Base-by-base conservation (phyloP, 768 basidiomycete species). In the Boletus edulis region DNA sequence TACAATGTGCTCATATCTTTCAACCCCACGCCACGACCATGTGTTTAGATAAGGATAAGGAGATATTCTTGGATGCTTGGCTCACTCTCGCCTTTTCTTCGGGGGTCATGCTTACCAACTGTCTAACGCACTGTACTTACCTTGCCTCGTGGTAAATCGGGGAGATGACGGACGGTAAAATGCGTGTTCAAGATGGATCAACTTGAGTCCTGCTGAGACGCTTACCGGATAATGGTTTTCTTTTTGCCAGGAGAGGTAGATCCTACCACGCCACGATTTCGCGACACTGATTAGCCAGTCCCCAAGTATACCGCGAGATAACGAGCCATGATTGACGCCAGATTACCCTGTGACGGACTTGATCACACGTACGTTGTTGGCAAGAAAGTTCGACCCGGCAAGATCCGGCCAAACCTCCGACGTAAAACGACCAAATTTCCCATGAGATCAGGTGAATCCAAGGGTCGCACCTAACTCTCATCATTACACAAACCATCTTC, bases 31-130 rank as follows among this genome's bases (percentile, higher is more conserved):
- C 49, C 49, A 54, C 29, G 52, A 22, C 42, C 62, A 47, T 49
- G 59, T 42, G 56, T 13, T n/a, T 40, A 35, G 62, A 65, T 62
- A 62, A 65, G 43, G 39, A 32, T 62, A 62, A 65, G 43, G 39
- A 32, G 62, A 51, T 65, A 64, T 64, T 65, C 59, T 58, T 62
- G 59, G 59, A 46, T 44, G 31, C 9, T 14, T 38, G 15, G n/a
- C 32, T 17, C 40, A 29, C 8, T 29, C 29, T 29, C 29, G 29
- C 9, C 29, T 27, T 43, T 42, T 40, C 29, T 53, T 29, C 27
- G 27, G 22, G n/a, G 58, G 46, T 32, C 17, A 17, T 35, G 43
- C 56, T 59, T 50, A 49, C 51, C 46, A 47, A 38, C 31, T 38
- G 31, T 20, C 42, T 22, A 10, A 27, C 5, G n/a, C 27, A 17